Percentiles rank a stretch among this genome's conserved stretches.
These are phyloP conservation scores for Colletotrichum simmondsii DNA, from an alignment of 2,329 filamentous ascomycete species.

Conservation along the genomic window DNA sequence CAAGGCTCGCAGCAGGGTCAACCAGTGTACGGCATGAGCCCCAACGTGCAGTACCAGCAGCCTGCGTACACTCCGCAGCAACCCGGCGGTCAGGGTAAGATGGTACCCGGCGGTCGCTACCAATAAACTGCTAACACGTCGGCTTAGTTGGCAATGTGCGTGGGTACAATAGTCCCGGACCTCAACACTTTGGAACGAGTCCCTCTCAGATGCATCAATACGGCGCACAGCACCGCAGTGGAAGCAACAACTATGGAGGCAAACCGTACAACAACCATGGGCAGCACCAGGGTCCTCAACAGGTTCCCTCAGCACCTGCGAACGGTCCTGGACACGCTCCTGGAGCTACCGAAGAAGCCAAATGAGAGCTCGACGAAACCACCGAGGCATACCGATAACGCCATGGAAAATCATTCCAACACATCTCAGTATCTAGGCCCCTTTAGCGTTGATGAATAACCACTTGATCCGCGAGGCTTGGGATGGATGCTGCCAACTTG, in stretches of 20 bases:
- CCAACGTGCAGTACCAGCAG: slow-evolving; percentile 79
- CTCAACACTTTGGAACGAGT: slow-evolving; percentile 73
- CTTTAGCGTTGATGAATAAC: slow-evolving; percentile 1
- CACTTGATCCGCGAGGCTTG: neutral
- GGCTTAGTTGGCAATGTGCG: slow-evolving; percentile 68
- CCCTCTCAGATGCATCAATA: slow-evolving; percentile 75
- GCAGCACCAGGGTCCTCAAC: slow-evolving; percentile 51
- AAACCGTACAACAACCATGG: slow-evolving; percentile 57
- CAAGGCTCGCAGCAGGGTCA: slow-evolving; percentile 95
- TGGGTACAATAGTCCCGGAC: slow-evolving; percentile 67
- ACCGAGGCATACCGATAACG: slow-evolving; percentile 18
- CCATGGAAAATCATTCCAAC: neutral
- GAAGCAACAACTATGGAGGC: slow-evolving; percentile 62
- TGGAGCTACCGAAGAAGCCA: slow-evolving; percentile 57
- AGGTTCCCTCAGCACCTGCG: slow-evolving; percentile 49
- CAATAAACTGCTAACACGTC: slow-evolving; percentile 50
- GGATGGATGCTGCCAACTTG: neutral
- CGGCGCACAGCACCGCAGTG: slow-evolving; percentile 68
- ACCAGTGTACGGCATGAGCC: slow-evolving; percentile 80
- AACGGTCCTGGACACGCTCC: slow-evolving; percentile 44
- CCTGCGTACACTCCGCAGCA: slow-evolving; percentile 78
- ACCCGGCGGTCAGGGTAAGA: slow-evolving; percentile 75
- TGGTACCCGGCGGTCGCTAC: slow-evolving; percentile 27
- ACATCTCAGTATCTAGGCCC: neutral
- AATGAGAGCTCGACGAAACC: slow-evolving; percentile 44